Evolutionary conservation across 495 filamentous ascomycete genomes (phyloP), one percentile per base, ranked within the genome.

Genomic region (Venustampulla echinocandica): DNA sequence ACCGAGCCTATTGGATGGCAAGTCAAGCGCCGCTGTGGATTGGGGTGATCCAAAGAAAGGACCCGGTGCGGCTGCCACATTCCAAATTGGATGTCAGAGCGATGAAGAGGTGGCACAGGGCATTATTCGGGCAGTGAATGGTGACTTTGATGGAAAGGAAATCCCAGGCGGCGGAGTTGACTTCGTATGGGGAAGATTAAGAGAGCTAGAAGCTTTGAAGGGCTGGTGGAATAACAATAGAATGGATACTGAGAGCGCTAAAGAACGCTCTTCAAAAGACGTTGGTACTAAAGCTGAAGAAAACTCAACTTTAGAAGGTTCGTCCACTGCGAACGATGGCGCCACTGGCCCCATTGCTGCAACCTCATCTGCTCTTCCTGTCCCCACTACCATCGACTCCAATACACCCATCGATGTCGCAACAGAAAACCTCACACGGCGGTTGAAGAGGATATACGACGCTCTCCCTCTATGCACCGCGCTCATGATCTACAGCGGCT

Each of bases 171-270:
- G 74, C 14, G 86, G 84, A 10, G 81, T 93, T 14, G 88, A 95
- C 51, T 89, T 97, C 56, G 79, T 87, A 10, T 98, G 87, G 81
- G 90, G 79, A 2, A 78, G 92, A 40, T 72, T 98, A 52, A 82
- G 88, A 25, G 86, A 87, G 55, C 74, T 98, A 2, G 93, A 96
- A 62, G 69, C 77, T 24, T 61, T 81, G 11, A 79, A 87, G 20
- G 87, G 87, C 1, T 95, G 88, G 88, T 87, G 82, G 75, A 89
- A 83, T 49, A 64, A 66, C 42, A 70, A 70, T 42, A 69, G 64
- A 52, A 46, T 53, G 21, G n/a, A 41, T 50, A 41, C 49, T 54
- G 10, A n/a, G 35, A 15, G 41, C 34, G 27, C 58, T 49, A 45
- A 20, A 20, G 37, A 4, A 40, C 28, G 50, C 27, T 24, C 37